Evolutionary conservation across 129 eudicot genomes (phyloP).

Genomic region (Arctium lappa): DNA sequence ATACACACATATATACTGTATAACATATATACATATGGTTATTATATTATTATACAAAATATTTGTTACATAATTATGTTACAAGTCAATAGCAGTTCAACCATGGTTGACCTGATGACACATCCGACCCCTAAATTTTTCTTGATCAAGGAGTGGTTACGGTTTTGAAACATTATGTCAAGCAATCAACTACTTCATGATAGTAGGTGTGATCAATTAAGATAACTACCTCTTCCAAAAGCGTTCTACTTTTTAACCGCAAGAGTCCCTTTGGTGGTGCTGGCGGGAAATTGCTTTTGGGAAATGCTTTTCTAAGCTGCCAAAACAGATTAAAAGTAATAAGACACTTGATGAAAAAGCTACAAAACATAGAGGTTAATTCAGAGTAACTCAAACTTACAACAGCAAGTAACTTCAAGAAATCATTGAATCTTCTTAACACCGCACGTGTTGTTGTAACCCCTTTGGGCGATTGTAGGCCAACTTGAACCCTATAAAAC

Average conservation of each 20-base stretch:
- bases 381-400: constrained; percentile 46
- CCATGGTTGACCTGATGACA: background rate
- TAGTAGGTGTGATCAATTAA: background rate
- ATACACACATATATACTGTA: too few relatives aligned
- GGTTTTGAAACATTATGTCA: too few relatives aligned
- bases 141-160: background rate
- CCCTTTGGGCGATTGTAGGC: constrained; percentile 90
- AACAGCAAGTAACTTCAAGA: constrained; percentile 79
- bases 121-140: background rate
- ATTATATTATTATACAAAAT: too few relatives aligned
- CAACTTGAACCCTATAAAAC: constrained; percentile 97
- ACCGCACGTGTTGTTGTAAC: constrained; percentile 76
- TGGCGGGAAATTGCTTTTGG: constrained; percentile 72
- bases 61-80: too few relatives aligned
- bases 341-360: background rate
- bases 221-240: constrained; percentile 78
- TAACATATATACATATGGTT: too few relatives aligned
- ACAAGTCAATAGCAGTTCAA: background rate
- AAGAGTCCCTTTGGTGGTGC: constrained; percentile 94
- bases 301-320: constrained; percentile 75
- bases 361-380: background rate
- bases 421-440: constrained; percentile 95
- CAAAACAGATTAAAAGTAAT: constrained; percentile 2
- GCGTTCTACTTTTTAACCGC: constrained; percentile 60
- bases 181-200: too few relatives aligned